Evolutionary conservation across 2,329 filamentous ascomycete genomes (phyloP), one percentile per base, ranked within the genome.

Genomic region (Colletotrichum agaves): DNA sequence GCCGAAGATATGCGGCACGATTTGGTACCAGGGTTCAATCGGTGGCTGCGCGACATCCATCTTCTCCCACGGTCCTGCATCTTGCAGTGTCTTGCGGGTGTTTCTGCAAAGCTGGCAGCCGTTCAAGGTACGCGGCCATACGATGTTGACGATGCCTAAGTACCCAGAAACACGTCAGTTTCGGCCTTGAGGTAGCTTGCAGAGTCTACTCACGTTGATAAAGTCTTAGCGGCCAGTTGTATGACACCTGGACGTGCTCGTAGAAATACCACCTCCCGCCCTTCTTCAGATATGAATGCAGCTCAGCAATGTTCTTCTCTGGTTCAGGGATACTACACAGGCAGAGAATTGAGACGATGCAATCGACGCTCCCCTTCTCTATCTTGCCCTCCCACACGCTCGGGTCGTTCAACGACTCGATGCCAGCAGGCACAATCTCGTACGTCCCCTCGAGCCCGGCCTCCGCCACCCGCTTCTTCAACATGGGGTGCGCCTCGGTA

Each of bases 311-410:
- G 67, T 89, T 87, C 71, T 79, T 77, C 72, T 86, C 78, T 3
- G 87, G 88, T 3, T 88, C 83, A 0, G 89, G 89, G 57, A 91
- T 89, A 71, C 85, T 87, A 79, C 88, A 91, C 35, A 91, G 80
- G 61, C 88, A 89, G 61, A 90, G 79, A 27, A 90, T 78, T 2
- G 86, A 85, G 52, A 91, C 85, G 63, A 91, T 85, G 75, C 84
- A 86, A 71, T 89, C 87, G 17, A 88, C 81, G 56, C 81, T 85
- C 19, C 79, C 87, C 44, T 80, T 80, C 58, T 82, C 76, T 12
- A 90, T 80, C 33, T 78, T 79, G 2, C 82, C 83, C 7, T 76
- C 75, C 81, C 82, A 84, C 27, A 78, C 77, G 2, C 75, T 73
- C 3, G 75, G 66, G 35, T 81, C 73, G 69, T 78, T 73, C 61